Percentiles rank a stretch among this genome's conserved stretches.
These are phyloP conservation scores for Panicum virgatum DNA, from an alignment of 202 grass and related monocot species.

Conservation along the genomic window DNA sequence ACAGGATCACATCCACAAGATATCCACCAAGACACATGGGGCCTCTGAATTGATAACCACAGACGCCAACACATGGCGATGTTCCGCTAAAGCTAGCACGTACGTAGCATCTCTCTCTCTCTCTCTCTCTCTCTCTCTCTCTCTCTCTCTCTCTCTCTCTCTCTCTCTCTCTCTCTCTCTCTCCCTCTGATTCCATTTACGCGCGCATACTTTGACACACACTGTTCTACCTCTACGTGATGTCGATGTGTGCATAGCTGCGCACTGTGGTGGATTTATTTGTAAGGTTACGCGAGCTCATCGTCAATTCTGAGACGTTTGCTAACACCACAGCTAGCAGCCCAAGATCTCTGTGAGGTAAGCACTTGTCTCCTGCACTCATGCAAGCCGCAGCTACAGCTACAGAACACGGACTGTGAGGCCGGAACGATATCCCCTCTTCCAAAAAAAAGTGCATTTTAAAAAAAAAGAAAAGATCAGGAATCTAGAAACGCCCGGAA, in stretches of 20 bases:
- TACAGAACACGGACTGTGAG: neutral
- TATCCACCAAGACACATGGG: conserved; percentile 58
- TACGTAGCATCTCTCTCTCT: conserved; percentile 23
- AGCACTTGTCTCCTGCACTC: neutral
- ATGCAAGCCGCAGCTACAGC: neutral
- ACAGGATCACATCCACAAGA: conserved; percentile 31
- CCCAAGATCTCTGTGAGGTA: neutral
- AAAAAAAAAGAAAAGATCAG: neutral
- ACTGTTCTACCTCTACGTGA: conserved; percentile 18
- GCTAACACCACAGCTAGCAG: neutral
- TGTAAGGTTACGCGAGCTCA: conserved; percentile 4
- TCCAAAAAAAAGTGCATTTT: neutral
- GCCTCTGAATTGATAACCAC: conserved; percentile 62
- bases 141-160: neutral
- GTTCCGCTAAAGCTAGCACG: conserved; percentile 34
- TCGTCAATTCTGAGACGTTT: neutral
- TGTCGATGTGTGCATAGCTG: conserved; percentile 29
- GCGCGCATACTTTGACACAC: neutral
- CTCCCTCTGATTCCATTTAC: conserved; percentile 34
- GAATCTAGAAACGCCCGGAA: neutral
- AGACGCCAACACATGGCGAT: conserved; percentile 55
- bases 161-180: conserved; percentile 26
- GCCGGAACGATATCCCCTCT: too few relatives aligned
- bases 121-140: too few relatives aligned
- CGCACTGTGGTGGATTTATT: neutral